Conservation (phyloP, 805 yeast species). For the Lachancea cidri region DNA sequence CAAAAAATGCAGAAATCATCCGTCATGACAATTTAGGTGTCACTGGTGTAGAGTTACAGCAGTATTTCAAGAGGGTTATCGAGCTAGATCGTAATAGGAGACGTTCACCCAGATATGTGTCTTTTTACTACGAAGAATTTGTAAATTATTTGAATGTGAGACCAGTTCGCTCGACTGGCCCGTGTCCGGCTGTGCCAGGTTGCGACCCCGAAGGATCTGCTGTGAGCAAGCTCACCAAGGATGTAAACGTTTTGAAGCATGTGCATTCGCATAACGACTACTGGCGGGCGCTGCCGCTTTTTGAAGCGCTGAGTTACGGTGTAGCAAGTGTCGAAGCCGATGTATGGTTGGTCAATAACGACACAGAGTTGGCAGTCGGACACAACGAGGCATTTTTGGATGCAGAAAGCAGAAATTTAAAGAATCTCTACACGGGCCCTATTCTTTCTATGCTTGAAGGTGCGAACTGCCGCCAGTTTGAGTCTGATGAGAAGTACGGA, state of each 20-base stretch:
- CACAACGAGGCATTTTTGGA: conserved; percentile 48
- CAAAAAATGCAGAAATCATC: too few relatives aligned
- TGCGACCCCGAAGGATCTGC: conserved; percentile 16
- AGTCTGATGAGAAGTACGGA: conserved; percentile 32
- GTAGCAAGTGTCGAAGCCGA: conserved; percentile 62
- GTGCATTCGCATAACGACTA: conserved; percentile 70
- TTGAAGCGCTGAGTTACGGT: conserved; percentile 51
- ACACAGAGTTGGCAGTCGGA: conserved; percentile 52
- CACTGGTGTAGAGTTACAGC: conserved; percentile 12
- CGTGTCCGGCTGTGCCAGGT: neutral
- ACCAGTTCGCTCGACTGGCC: neutral
- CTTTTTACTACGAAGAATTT: conserved; percentile 17
- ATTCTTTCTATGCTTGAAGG: conserved; percentile 43
- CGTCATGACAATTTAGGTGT: conserved; percentile 13
- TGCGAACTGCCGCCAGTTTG: conserved; percentile 36
- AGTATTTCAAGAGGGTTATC: conserved; percentile 9
- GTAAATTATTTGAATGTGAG: conserved; percentile 10
- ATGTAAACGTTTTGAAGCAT: conserved; percentile 19
- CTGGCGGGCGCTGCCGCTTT: conserved; percentile 53
- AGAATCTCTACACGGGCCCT: conserved; percentile 48
- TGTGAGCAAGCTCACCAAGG: conserved; percentile 22
- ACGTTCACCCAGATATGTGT: conserved; percentile 7
- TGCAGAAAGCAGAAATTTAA: conserved; percentile 40
- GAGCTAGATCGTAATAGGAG: neutral
- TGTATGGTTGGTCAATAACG: conserved; percentile 44